Conservation (phyloP, 192 early-diverging fungal species). For the Linnemannia exigua region DNA sequence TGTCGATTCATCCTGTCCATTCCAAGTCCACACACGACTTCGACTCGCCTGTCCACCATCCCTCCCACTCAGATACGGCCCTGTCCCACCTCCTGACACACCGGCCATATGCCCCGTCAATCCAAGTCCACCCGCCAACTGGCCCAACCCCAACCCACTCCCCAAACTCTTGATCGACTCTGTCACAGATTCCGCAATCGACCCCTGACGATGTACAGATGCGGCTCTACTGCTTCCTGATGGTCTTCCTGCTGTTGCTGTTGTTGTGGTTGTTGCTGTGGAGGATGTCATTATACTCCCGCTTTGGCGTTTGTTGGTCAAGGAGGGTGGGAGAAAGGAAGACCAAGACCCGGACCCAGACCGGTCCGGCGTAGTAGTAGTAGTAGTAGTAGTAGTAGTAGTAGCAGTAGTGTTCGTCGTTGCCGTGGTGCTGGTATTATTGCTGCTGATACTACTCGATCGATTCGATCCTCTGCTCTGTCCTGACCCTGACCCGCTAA, state of each 20-base stretch:
- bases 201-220: conserved; percentile 5
- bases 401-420: neutral
- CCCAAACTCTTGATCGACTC: conserved; percentile 48
- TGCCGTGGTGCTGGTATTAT: conserved; percentile 12
- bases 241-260: neutral
- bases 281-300: neutral
- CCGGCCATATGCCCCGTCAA: conserved; percentile 2
- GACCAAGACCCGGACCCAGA: conserved; percentile 18
- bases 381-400: neutral
- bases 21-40: conserved; percentile 42
- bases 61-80: neutral
- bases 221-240: neutral
- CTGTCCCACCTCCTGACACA: conserved; percentile 7
- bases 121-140: conserved; percentile 36
- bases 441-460: conserved; percentile 6
- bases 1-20: conserved; percentile 8
- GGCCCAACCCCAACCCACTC: conserved; percentile 32
- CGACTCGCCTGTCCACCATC: conserved; percentile 1
- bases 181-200: conserved; percentile 46
- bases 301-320: neutral
- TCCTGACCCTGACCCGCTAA: conserved; percentile 1
- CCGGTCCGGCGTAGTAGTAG: neutral
- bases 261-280: too few species aligned
- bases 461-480: neutral
- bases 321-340: conserved; percentile 14